phyloP scores from a whole-genome alignment of 2,329 filamentous ascomycete species.

The Bipolaris cookei region DNA sequence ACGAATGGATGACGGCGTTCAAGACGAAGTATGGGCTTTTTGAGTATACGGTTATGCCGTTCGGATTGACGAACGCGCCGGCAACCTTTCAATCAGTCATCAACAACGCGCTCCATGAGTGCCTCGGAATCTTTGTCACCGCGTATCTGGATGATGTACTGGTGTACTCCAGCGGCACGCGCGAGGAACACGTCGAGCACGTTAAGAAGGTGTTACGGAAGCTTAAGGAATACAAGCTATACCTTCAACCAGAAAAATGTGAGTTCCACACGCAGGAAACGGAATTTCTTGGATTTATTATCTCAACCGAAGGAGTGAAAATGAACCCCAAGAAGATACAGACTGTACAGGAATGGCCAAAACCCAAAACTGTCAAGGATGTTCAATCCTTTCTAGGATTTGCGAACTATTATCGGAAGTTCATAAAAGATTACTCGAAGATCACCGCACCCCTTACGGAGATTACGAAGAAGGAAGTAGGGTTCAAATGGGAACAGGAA shows the following conservation, averaged over 20 bases:
- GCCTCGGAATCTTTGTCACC: too few species aligned
- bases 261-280: slow-evolving; percentile 37
- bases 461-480: background rate
- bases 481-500: background rate
- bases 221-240: background rate
- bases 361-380: slow-evolving; percentile 8
- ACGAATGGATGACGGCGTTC: background rate
- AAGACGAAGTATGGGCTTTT: background rate
- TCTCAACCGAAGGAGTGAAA: slow-evolving; percentile 21
- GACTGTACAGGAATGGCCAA: background rate
- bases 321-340: slow-evolving; percentile 35
- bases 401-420: background rate
- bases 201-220: too few species aligned
- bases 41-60: background rate
- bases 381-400: slow-evolving; percentile 12
- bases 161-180: too few species aligned
- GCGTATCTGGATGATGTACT: too few species aligned
- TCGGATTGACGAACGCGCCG: background rate
- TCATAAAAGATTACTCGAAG: background rate
- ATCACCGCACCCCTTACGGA: background rate
- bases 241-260: background rate
- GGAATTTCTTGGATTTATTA: slow-evolving; percentile 21
- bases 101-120: too few species aligned
- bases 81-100: too few species aligned
- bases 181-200: too few species aligned